phyloP scores from a whole-genome alignment of 2,329 filamentous ascomycete genomes.

The Macrophomina tecta region DNA sequence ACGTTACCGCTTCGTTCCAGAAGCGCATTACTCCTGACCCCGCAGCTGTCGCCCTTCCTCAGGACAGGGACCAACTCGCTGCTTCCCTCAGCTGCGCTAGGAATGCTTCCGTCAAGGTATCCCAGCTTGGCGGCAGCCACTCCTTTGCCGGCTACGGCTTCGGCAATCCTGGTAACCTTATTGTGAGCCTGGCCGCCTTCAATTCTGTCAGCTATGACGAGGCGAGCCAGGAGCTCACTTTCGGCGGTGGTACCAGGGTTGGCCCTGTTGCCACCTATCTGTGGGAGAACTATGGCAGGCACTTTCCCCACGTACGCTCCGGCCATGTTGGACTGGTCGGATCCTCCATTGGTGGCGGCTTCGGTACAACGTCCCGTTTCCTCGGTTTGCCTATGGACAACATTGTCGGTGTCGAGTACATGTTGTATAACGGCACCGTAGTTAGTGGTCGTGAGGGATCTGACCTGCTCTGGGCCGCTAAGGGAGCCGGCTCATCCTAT shows the following conservation, averaged over 20 bases:
- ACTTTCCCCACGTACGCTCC: slow-evolving; percentile 33
- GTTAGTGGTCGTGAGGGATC: slow-evolving; percentile 8
- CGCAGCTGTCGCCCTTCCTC: slow-evolving; percentile 30
- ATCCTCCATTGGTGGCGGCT: slow-evolving; percentile 31
- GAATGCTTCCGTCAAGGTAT: slow-evolving; percentile 30
- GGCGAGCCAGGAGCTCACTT: slow-evolving; percentile 29
- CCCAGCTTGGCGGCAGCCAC: slow-evolving; percentile 31
- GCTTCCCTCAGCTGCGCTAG: slow-evolving; percentile 31
- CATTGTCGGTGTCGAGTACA: slow-evolving; percentile 32
- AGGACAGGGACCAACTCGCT: slow-evolving; percentile 29
- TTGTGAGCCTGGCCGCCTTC: slow-evolving; percentile 32
- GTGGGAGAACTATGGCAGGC: slow-evolving; percentile 33
- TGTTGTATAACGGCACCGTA: slow-evolving; percentile 24
- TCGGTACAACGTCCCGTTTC: slow-evolving; percentile 33
- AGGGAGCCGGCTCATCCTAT: slow-evolving; percentile 33
- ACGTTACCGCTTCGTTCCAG: slow-evolving; percentile 30
- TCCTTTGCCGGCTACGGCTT: slow-evolving; percentile 33
- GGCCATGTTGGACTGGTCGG: slow-evolving; percentile 32
- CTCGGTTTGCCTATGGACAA: slow-evolving; percentile 32
- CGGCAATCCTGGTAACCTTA: slow-evolving; percentile 30
- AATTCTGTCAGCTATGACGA: slow-evolving; percentile 30
- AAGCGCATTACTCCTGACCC: slow-evolving; percentile 32
- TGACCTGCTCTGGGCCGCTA: slow-evolving; percentile 25
- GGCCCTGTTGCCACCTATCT: slow-evolving; percentile 32
- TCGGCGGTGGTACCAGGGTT: slow-evolving; percentile 32